Base-by-base conservation (phyloP, 208 protist genomes). In the Wallacemonas sp. region DNA sequence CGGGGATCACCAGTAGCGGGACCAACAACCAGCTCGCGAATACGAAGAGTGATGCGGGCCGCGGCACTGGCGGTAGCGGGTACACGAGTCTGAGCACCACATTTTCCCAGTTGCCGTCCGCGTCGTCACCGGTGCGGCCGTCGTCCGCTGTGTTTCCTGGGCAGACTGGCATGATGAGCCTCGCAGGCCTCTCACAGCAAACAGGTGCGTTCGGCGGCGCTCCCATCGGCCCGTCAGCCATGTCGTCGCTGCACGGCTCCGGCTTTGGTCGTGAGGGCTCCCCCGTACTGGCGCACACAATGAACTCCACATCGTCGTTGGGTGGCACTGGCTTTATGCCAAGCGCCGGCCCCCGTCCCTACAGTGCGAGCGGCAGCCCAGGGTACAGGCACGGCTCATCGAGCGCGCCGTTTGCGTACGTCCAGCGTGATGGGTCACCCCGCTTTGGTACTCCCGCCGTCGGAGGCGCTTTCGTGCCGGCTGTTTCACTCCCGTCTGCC, bases 1-100 rank as follows among this genome's bases (percentile, higher is more conserved):
- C 44, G n/a, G n/a, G n/a, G n/a, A n/a, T n/a, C n/a, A 46, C 55
- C n/a, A 53, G 55, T 62, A 36, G n/a, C 63, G 63, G 1, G 59
- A 66, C 2, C 66, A 52, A 50, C 21, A 63, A 55, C 9, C n/a
- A 34, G 1, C 54, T 62, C 32, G 48, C 30, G 36, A 46, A 50
- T 15, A 37, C 65, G 36, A 66, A 13, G 27, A 22, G n/a, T 15
- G 45, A 29, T 26, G 32, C 17, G 34, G 34, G 27, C n/a, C n/a
- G 26, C 19, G 48, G 19, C 22, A 27, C 22, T 3, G 42, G 30
- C 3, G 37, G 24, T 13, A 38, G 38, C 38, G 55, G 55, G 15
- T 62, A 22, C 1, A 62, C 27, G 22, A 48, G 39, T 37, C 38
- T 62, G 21, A 44, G 36, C 55, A 29, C n/a, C 9, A 44, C 55